These are phyloP conservation scores for Curvularia sp. DNA, from an alignment of 2,329 filamentous ascomycete species.

Conservation along the genomic window DNA sequence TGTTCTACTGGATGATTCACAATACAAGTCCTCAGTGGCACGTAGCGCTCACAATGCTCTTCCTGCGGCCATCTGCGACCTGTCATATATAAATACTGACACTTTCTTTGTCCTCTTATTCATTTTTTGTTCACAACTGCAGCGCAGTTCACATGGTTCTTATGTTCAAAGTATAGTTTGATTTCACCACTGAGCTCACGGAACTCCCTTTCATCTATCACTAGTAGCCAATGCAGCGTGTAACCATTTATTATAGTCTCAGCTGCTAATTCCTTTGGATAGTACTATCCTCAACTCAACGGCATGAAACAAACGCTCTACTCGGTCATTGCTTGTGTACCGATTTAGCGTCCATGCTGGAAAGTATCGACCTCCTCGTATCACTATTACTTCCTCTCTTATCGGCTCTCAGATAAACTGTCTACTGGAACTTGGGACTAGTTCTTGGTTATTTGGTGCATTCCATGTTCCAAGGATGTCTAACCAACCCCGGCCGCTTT, in stretches of 20 bases:
- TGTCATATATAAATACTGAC: background rate
- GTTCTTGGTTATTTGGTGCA: background rate
- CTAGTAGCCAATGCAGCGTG: background rate
- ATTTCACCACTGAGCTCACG: background rate
- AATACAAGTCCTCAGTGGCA: background rate
- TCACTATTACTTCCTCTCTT: background rate
- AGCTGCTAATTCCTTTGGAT: background rate
- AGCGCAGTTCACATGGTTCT: background rate
- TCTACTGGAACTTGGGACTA: background rate
- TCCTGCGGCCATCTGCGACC: background rate
- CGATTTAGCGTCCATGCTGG: background rate
- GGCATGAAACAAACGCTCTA: background rate
- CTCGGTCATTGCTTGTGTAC: background rate
- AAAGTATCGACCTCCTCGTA: background rate
- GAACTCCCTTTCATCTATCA: background rate
- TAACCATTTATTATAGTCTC: background rate
- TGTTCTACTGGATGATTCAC: background rate
- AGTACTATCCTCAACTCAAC: background rate
- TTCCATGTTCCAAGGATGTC: background rate
- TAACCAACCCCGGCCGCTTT: background rate
- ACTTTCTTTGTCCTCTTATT: background rate
- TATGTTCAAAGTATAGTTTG: background rate
- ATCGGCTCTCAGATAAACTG: background rate
- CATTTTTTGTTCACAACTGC: background rate
- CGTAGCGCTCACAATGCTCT: conserved; percentile 1